Base-by-base conservation (phyloP, 2,329 filamentous ascomycete genomes). In the Eutypa lata region DNA sequence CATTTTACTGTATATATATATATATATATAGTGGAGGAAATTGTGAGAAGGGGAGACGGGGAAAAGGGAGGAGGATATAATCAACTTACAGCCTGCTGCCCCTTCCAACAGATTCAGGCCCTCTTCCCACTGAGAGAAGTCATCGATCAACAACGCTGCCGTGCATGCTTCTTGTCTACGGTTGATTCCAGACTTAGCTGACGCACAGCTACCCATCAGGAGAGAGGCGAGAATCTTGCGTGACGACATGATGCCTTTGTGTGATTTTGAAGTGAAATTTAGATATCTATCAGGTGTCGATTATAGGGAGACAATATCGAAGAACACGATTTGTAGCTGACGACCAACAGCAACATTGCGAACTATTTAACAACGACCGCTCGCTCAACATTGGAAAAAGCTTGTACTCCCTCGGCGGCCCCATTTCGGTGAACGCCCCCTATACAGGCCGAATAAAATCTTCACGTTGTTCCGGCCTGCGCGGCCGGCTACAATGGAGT, bases 111-210 rank as follows among this genome's bases (percentile, higher is more conserved):
- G 40, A 31, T 66, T 67, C 52, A 52, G 37, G 37, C 63, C 62
- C 4, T 40, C 48, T 14, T 51, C 42, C 65, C 68, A 71, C 31
- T 60, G 58, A 40, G 61, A 60, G 51, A 71, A 67, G 56, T 71
- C 66, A 48, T 71, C 68, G 44, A 71, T 63, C 11, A 70, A 18
- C 19, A 71, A 61, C 52, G 68, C 62, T 3, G 59, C 57, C 1
- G 52, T 60, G 43, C 69, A 71, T 48, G 54, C 60, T 35, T 38
- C 13, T 18, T 38, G 35, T 16, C 35, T 38, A 16, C 35, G 13
- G 6, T 38, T 7, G n/a, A 38, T 18, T 16, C 13, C 13, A 38
- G 35, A 38, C 35, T 18, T 38, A 14, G 35, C 35, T 38, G 35
- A 18, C 13, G 35, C 13, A 14, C 35, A 38, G 35, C 35, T 10